A percentile compares a stretch with the other conserved stretches of the same genome.
Evolutionary conservation across 2,329 filamentous ascomycete species (phyloP).

Genomic region (Colletotrichum gigasporum): DNA sequence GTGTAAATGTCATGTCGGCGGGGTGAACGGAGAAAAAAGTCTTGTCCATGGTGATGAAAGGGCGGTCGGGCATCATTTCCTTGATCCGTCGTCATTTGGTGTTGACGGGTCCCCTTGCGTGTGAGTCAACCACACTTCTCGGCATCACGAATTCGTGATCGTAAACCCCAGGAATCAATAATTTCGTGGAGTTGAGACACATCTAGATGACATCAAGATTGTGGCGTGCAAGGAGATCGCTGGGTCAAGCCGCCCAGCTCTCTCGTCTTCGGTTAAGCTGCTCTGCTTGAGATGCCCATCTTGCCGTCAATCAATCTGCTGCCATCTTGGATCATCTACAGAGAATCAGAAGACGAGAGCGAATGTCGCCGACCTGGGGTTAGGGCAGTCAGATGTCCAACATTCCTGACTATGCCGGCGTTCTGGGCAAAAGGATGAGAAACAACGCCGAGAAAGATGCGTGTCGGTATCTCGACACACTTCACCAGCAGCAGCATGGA

Average conservation of each 20-base stretch:
- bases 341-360: background rate
- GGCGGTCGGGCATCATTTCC: background rate
- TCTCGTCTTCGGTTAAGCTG: too few species aligned
- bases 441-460: background rate
- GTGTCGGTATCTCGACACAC: background rate
- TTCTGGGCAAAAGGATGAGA: too few species aligned
- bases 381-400: background rate
- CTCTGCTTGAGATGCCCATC: too few species aligned
- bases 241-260: too few species aligned
- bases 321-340: too few species aligned
- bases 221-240: background rate
- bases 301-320: background rate
- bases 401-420: background rate
- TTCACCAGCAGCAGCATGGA: too few species aligned
- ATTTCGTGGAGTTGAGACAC: background rate
- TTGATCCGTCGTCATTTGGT: background rate
- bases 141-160: background rate
- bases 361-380: background rate
- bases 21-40: background rate
- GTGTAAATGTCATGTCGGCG: too few species aligned
- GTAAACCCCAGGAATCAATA: too few species aligned
- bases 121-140: background rate
- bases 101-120: too few species aligned
- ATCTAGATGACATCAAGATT: slow-evolving; percentile 12
- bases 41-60: background rate